Percentiles rank a stretch among this genome's conserved stretches.
phyloP scores from a whole-genome alignment of 2,329 filamentous ascomycete genomes.

The Pseudopyrenochaeta lycopersici region DNA sequence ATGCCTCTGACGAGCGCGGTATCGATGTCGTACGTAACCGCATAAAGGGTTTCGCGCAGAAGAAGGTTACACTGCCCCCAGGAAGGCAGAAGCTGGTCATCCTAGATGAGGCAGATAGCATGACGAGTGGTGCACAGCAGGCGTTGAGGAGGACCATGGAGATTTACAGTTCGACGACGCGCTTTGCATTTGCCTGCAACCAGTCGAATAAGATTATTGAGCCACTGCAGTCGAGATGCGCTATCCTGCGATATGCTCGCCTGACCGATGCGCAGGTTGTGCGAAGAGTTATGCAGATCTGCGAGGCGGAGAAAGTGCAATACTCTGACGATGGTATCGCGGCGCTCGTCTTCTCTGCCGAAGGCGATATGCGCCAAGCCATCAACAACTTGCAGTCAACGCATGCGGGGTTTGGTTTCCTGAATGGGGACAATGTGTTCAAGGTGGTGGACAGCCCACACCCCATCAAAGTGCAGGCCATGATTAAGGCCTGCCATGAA shows the following conservation, averaged over 20 bases:
- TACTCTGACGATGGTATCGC: conserved; percentile 93
- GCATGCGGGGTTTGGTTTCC: conserved; percentile 90
- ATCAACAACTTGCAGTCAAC: conserved; percentile 99
- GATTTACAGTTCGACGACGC: conserved; percentile 94
- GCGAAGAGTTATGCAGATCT: conserved; percentile 89
- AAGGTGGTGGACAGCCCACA: conserved; percentile 96
- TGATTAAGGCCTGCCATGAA: conserved; percentile 97
- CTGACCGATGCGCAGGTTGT: conserved; percentile 93
- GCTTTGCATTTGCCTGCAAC: conserved; percentile 98
- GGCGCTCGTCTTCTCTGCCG: conserved; percentile 95
- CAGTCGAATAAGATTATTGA: conserved; percentile 99
- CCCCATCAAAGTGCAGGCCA: conserved; percentile 97
- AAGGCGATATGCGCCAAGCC: conserved; percentile 98
- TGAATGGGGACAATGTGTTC: conserved; percentile 98
- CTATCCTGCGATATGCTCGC: conserved; percentile 91
- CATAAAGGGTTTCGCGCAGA: conserved; percentile 98
- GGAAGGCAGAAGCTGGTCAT: conserved; percentile 97
- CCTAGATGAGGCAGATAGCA: conserved; percentile 93
- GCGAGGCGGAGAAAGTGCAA: conserved; percentile 88
- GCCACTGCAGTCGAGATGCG: conserved; percentile 95
- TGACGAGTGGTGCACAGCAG: conserved; percentile 97
- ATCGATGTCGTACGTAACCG: conserved; percentile 97
- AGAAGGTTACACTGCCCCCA: conserved; percentile 92
- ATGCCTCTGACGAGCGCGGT: conserved; percentile 94
- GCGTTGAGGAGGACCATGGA: conserved; percentile 97